These are phyloP conservation scores for Xylariaceae sp. DNA, from an alignment of 2,329 filamentous ascomycete species.

Conservation along the genomic window DNA sequence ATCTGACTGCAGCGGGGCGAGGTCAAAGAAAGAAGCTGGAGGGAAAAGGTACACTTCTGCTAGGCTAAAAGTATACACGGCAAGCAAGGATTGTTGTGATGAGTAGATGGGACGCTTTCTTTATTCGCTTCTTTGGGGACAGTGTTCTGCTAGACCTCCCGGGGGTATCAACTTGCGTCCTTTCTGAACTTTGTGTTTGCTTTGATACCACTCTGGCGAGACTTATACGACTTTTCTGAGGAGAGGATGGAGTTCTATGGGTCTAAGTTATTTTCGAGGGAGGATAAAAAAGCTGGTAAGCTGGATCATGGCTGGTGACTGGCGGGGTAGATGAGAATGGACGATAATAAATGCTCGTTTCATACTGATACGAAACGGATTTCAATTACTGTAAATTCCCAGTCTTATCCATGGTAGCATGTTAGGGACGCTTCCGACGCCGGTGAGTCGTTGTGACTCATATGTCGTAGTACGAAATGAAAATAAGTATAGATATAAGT, in stretches of 20 bases:
- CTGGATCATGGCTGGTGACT: not conserved
- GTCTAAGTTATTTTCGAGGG: not conserved
- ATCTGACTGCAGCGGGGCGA: not conserved
- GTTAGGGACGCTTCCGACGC: slow-evolving; percentile 10
- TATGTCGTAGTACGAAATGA: not conserved
- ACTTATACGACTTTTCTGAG: not conserved
- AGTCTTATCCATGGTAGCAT: not conserved
- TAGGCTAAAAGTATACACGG: not conserved
- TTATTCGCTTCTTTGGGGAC: not conserved
- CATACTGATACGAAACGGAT: not conserved
- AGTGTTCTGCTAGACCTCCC: not conserved
- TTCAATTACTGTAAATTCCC: not conserved
- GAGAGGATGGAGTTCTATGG: slow-evolving; percentile 7
- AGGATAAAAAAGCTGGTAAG: not conserved
- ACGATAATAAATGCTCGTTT: not conserved
- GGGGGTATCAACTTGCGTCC: not conserved
- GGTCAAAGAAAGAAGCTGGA: not conserved
- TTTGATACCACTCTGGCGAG: slow-evolving; percentile 1
- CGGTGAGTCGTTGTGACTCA: slow-evolving; percentile 20
- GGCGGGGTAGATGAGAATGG: not conserved
- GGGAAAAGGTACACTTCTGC: not conserved
- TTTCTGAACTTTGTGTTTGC: slow-evolving; percentile 2
- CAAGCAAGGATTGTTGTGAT: not conserved
- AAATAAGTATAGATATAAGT: not conserved
- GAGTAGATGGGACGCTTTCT: not conserved